Percentiles rank a stretch among this genome's conserved stretches.
Conservation (phyloP, 768 basidiomycete species). For the Thelephora ganbajun region DNA sequence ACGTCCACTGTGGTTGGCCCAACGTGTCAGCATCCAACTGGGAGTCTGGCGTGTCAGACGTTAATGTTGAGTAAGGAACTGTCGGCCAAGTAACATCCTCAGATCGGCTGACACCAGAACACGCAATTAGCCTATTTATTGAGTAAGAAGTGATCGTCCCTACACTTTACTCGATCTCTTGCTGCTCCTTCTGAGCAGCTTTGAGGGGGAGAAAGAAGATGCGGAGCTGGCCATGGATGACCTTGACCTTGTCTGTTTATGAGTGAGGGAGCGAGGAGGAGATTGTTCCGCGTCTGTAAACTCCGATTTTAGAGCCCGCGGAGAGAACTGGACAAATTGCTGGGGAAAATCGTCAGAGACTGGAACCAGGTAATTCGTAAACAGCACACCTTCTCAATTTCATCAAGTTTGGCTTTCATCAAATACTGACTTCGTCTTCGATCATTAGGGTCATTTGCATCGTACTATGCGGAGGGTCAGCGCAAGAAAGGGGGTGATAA, state of each 20-base stretch:
- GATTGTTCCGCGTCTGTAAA: slow-evolving; percentile 25
- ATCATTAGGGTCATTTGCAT: slow-evolving; percentile 61
- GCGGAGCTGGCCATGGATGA: slow-evolving; percentile 7
- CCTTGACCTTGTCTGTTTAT: too few species aligned
- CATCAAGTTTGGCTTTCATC: slow-evolving; percentile 64
- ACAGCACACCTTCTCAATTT: slow-evolving; percentile 51
- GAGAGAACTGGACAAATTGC: slow-evolving; percentile 15
- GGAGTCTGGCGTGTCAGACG: slow-evolving; percentile 1
- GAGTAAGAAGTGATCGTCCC: too few species aligned
- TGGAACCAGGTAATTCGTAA: slow-evolving; percentile 1
- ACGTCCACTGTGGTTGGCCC: slow-evolving; percentile 46
- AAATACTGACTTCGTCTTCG: slow-evolving; percentile 60
- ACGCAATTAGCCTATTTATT: neutral
- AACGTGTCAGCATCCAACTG: slow-evolving; percentile 20
- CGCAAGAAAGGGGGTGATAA: slow-evolving; percentile 11
- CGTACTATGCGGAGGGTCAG: slow-evolving; percentile 31
- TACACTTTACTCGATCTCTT: slow-evolving; percentile 2
- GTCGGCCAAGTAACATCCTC: slow-evolving; percentile 25
- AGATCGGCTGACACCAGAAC: neutral
- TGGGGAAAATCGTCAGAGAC: slow-evolving; percentile 1
- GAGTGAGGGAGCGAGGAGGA: slow-evolving; percentile 30
- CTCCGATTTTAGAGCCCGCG: slow-evolving; percentile 4
- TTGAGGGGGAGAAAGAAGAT: neutral
- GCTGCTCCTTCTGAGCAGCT: neutral
- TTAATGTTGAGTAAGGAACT: slow-evolving; percentile 26